Evolutionary conservation across 1,284 basidiomycete genomes (phyloP), one percentile per base, ranked within the genome.

Genomic region (Cryptococcus sp.): DNA sequence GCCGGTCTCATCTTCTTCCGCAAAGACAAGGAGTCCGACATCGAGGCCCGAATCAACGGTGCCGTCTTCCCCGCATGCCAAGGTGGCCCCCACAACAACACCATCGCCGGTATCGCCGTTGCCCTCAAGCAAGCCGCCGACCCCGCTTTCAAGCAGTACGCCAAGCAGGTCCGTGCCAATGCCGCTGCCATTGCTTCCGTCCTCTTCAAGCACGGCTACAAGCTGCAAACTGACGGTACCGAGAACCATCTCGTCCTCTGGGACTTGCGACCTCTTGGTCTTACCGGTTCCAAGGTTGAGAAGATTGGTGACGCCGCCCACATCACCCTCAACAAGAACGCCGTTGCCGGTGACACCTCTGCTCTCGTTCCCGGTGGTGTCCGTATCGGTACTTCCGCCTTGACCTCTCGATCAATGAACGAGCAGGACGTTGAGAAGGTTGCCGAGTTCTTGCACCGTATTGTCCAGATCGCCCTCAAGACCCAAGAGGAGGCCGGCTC

Each of bases 61-160:
- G 93, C 96, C 63, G 96, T 99, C 68, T 99, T 99, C 88, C 96
- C 96, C 57, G 96, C 96, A 46, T 99, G 95, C 86, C 96, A 99
- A 83, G 96, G 96, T 81, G 96, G 96, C 52, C 96, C 96, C 50
- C 96, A 99, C 85, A 99, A 99, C 84, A 95, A 98, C 83, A 93
- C 96, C 66, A 99, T 99, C 62, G 95, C 95, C 53, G 93, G 87
- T 77, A 85, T 99, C 67, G 94, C 94, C 55, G 95, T 94, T 20
- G 85, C 96, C n/a, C 87, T 99, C 65, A 88, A 89, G 75, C 96
- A 99, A 80, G 96, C 87, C 41, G 84, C 89, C 65, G 87, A 91
- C 75, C 96, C 95, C 13, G 86, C 86, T 38, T 99, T 90, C 86
- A 91, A 91, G 81, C 81, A 83, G 26, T 99, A 99, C 79, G 96